Evolutionary conservation across 2,329 filamentous ascomycete genomes (phyloP).

Genomic region (Cordyceps farinosa): DNA sequence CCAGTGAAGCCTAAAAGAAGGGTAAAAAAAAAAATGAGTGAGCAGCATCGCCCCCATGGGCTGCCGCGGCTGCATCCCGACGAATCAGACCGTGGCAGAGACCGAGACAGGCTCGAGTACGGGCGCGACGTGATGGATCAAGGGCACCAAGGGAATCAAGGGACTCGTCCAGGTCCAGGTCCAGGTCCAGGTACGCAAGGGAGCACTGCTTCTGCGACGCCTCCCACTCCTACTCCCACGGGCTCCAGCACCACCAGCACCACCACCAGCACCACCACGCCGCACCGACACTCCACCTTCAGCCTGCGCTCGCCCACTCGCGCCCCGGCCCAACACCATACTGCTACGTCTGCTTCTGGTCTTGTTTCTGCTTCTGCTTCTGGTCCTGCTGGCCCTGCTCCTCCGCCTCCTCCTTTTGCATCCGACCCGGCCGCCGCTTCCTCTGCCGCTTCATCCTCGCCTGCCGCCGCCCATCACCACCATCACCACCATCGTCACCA

Average conservation of each 20-base stretch:
- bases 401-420: conserved; percentile 1
- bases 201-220: conserved; percentile 22
- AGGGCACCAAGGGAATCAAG: too few species aligned
- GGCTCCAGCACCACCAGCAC: background rate
- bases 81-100: conserved; percentile 2
- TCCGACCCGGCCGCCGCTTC: background rate
- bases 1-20: too few species aligned
- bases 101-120: conserved; percentile 28
- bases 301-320: conserved; percentile 47
- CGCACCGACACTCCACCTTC: conserved; percentile 43
- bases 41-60: background rate
- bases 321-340: conserved; percentile 25
- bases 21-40: background rate
- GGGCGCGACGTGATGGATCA: conserved; percentile 19
- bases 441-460: background rate
- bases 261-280: conserved; percentile 22
- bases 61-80: background rate
- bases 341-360: conserved; percentile 16
- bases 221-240: conserved; percentile 19
- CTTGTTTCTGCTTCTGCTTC: background rate
- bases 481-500: conserved; percentile 30
- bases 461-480: conserved; percentile 26
- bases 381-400: background rate
- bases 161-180: background rate
- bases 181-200: background rate